Percentiles rank a stretch among this genome's conserved stretches.
phyloP scores from a whole-genome alignment of 2,329 filamentous ascomycete species.

The Fusarium buharicum region DNA sequence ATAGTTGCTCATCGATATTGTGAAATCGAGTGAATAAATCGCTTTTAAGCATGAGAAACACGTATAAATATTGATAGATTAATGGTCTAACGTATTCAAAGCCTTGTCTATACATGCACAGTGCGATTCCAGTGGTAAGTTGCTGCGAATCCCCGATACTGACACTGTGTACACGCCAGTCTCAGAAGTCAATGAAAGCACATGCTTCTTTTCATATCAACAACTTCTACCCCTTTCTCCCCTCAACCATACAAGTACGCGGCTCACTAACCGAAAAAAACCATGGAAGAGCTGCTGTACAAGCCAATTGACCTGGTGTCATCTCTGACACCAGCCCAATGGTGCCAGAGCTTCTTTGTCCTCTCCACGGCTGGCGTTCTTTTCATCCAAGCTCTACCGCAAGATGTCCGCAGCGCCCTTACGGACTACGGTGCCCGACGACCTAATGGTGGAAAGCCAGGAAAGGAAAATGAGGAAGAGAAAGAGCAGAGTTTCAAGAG shows the following conservation, averaged over 20 bases:
- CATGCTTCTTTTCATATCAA: conserved; percentile 6
- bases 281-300: conserved; percentile 16
- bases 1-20: no score
- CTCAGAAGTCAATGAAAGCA: conserved; percentile 5
- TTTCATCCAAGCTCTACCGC: conserved; percentile 57
- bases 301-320: conserved; percentile 5
- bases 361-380: conserved; percentile 55
- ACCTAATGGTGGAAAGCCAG: conserved; percentile 34
- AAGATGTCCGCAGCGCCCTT: conserved; percentile 56
- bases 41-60: no score
- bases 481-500: conserved; percentile 3
- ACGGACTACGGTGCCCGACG: conserved; percentile 63
- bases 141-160: background rate
- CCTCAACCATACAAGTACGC: background rate
- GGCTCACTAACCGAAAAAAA: background rate
- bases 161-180: conserved; percentile 15
- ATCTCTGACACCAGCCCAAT: conserved; percentile 44
- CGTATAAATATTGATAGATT: no score
- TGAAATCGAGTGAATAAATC: no score
- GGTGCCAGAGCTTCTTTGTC: conserved; percentile 61
- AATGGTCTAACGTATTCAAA: no score
- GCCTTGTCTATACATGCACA: background rate
- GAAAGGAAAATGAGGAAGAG: conserved; percentile 26
- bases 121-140: background rate
- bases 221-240: background rate